A percentile compares a stretch with the other conserved stretches of the same genome.
These are phyloP conservation scores for Paramyrothecium roridum DNA, from an alignment of 2,329 filamentous ascomycete genomes.

Conservation along the genomic window DNA sequence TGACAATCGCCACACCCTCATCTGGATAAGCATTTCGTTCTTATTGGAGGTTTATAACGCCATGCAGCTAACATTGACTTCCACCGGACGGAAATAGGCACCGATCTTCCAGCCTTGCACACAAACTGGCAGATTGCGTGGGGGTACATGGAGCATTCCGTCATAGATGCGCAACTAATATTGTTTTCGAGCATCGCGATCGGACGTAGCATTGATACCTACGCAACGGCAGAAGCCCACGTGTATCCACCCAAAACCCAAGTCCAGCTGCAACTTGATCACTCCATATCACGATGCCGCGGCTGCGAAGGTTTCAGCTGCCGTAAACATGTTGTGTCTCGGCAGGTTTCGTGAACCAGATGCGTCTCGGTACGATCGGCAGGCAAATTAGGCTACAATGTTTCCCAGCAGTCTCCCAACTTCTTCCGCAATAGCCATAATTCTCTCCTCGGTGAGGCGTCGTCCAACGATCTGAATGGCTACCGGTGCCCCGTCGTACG, in stretches of 20 bases:
- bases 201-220: neutral
- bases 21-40: neutral
- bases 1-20: neutral
- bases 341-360: neutral
- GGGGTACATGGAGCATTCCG: neutral
- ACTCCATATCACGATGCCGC: neutral
- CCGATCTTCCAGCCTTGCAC: too few species aligned
- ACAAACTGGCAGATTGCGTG: neutral
- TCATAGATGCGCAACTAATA: neutral
- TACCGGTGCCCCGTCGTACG: constrained; percentile 19
- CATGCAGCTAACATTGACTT: neutral
- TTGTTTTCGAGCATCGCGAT: neutral
- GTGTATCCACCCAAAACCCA: neutral
- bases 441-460: constrained; percentile 18
- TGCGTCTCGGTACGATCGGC: neutral
- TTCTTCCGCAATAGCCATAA: constrained; percentile 29
- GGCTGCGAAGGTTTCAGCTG: neutral
- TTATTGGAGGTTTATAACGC: neutral
- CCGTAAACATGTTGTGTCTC: too few species aligned
- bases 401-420: constrained; percentile 24
- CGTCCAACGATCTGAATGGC: constrained; percentile 21
- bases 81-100: too few species aligned
- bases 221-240: too few species aligned
- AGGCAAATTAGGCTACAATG: neutral
- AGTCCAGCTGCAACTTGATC: neutral